A percentile compares a stretch with the other conserved stretches of the same genome.
Evolutionary conservation across 768 basidiomycete genomes (phyloP).

Genomic region (Auricularia sp.): DNA sequence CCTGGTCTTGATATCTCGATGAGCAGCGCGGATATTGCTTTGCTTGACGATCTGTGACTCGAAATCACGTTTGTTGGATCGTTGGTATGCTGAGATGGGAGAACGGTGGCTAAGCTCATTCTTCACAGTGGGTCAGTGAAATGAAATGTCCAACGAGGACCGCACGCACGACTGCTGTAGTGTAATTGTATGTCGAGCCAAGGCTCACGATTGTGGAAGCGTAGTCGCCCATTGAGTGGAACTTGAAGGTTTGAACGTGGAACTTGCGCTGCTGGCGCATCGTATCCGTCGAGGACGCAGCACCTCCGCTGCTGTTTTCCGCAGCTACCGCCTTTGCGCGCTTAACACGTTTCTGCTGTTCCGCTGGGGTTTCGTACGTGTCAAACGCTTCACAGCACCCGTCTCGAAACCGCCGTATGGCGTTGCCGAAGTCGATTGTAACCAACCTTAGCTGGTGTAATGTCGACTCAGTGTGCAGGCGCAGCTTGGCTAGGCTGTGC

Average conservation of each 20-base stretch:
- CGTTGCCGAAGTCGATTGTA: slow-evolving; percentile 14
- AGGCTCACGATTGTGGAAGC: slow-evolving; percentile 14
- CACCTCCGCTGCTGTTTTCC: not conserved
- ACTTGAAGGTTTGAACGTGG: slow-evolving; percentile 25
- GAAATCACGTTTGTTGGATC: not conserved
- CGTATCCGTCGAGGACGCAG: slow-evolving; percentile 5
- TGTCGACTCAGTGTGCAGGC: slow-evolving; percentile 5
- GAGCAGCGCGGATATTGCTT: not conserved
- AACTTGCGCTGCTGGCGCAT: slow-evolving; percentile 14
- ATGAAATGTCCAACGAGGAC: no score
- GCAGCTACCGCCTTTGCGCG: slow-evolving; percentile 2
- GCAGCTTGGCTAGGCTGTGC: slow-evolving; percentile 10
- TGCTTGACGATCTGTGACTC: not conserved
- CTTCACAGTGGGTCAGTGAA: not conserved
- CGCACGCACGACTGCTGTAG: slow-evolving; percentile 27
- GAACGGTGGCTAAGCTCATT: slow-evolving; percentile 3
- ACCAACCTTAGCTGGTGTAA: slow-evolving; percentile 13
- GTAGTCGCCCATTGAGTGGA: slow-evolving; percentile 27
- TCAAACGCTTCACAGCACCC: slow-evolving; percentile 15
- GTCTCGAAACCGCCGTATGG: slow-evolving; percentile 14
- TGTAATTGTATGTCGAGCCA: slow-evolving; percentile 30
- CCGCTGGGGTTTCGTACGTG: slow-evolving; percentile 24
- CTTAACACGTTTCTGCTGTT: slow-evolving; percentile 18
- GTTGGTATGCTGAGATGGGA: not conserved
- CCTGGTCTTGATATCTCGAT: not conserved